These are phyloP conservation scores for Scytalidium sp. DNA, from an alignment of 2,329 filamentous ascomycete genomes.

Conservation along the genomic window DNA sequence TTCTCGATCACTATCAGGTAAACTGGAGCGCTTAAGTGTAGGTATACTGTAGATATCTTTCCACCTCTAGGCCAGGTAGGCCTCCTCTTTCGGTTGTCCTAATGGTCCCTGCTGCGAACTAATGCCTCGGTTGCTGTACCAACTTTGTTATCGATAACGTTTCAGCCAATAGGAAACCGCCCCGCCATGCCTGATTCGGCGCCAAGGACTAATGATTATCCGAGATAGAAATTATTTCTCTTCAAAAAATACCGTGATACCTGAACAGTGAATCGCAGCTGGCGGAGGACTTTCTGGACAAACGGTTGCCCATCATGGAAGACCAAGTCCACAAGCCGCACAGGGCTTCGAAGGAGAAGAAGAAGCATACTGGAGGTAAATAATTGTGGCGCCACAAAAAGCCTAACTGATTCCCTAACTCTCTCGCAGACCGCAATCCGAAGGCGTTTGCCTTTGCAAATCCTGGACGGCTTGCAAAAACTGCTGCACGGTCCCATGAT, in stretches of 20 bases:
- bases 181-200: not conserved
- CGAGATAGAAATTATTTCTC: not conserved
- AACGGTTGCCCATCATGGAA: constrained; percentile 55
- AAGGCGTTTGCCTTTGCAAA: constrained; percentile 34
- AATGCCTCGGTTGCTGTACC: too few relatives aligned
- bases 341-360: constrained; percentile 85
- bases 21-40: too few relatives aligned
- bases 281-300: too few relatives aligned
- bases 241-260: not conserved
- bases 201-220: not conserved
- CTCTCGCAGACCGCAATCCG: constrained; percentile 26
- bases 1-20: too few relatives aligned
- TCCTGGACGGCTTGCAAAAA: constrained; percentile 30
- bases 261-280: not conserved
- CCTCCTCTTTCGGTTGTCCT: too few relatives aligned
- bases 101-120: too few relatives aligned
- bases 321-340: constrained; percentile 83
- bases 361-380: constrained; percentile 64
- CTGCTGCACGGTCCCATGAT: constrained; percentile 50
- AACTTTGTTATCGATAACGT: not conserved
- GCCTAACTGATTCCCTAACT: constrained; percentile 5
- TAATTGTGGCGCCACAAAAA: constrained; percentile 4
- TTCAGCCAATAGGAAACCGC: not conserved
- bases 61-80: too few relatives aligned
- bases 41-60: too few relatives aligned